Base-by-base conservation (phyloP, 2,329 filamentous ascomycete species). In the Neofusicoccum cordaticola region DNA sequence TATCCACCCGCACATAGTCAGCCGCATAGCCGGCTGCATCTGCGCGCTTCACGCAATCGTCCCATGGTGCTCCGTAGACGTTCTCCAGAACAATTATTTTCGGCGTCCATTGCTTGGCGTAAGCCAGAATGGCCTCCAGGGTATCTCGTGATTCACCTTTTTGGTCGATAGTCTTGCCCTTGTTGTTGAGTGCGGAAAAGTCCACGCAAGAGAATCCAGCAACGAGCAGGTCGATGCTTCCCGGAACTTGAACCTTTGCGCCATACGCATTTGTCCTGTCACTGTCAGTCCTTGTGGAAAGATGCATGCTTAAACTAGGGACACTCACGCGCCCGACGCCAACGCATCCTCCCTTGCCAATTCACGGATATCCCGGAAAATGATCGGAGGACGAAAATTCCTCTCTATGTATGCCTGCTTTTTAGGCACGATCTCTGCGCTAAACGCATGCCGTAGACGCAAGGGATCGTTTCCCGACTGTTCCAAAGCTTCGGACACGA, bases 161-260 rank as follows among this genome's bases (percentile, higher is more conserved):
- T 7, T 84, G 79, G 1, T 82, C 76, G 0, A 88, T 73, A 0
- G 75, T 74, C 65, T 86, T 86, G 27, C 50, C 61, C 4, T 80
- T 74, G 57, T 79, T 84, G 72, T 93, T 94, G 37, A 93, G 74
- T 0, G 68, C 71, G 0, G 90, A 93, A 68, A 90, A 91, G 69
- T 93, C 90, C 2, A 91, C 89, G 68, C 91, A 95, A 0, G 89
- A 88, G 47, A 89, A 91, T 0, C 91, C 91, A 6, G 88, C 88
- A 50, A 93, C 79, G 1, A 94, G 77, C 0, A 94, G 72, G 67
- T 93, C 88, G 1, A 87, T 75, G 11, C 83, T 71, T 0, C 74
- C 74, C 0, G 89, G 89, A 1, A 92, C 84, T 1, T 74, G 61
- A 4, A 80, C 80, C 56, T 82, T 76, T 7, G 84, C 83, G 3